These are phyloP conservation scores for Areca catechu DNA, from an alignment of 176 grass and related monocot species.

Conservation along the genomic window DNA sequence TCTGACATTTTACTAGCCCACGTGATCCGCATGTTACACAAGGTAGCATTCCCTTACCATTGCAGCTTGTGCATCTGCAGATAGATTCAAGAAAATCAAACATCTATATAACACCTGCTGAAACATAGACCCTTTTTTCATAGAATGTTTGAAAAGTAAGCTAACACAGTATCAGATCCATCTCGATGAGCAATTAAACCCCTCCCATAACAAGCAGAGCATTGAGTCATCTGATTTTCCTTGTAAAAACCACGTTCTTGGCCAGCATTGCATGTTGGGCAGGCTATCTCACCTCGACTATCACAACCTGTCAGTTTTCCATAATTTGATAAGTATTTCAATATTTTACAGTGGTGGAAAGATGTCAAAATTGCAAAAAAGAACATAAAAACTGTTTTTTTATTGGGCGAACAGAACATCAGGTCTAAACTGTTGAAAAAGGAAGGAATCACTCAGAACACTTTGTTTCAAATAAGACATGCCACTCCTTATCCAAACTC, in stretches of 20 bases:
- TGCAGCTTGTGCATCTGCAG: conserved; percentile 72
- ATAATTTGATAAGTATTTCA: neutral
- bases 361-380: too few relatives aligned
- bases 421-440: too few relatives aligned
- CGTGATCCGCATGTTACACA: conserved; percentile 66
- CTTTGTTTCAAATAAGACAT: too few relatives aligned
- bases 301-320: conserved; percentile 46
- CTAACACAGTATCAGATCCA: conserved; percentile 86
- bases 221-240: conserved; percentile 69
- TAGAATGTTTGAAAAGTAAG: conserved; percentile 6
- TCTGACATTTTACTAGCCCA: conserved; percentile 60
- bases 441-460: too few relatives aligned
- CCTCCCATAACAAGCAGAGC: conserved; percentile 62
- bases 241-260: conserved; percentile 45
- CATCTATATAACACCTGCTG: neutral
- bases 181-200: conserved; percentile 76
- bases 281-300: conserved; percentile 48
- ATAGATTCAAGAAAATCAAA: too few relatives aligned
- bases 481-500: too few relatives aligned
- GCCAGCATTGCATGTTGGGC: conserved; percentile 63
- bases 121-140: conserved; percentile 4
- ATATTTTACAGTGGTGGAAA: neutral
- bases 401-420: too few relatives aligned
- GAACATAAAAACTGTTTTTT: too few relatives aligned
- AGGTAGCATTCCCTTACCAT: conserved; percentile 61